Evolutionary conservation across 2,329 filamentous ascomycete species (phyloP).

Genomic region (Verticillium nubilum): DNA sequence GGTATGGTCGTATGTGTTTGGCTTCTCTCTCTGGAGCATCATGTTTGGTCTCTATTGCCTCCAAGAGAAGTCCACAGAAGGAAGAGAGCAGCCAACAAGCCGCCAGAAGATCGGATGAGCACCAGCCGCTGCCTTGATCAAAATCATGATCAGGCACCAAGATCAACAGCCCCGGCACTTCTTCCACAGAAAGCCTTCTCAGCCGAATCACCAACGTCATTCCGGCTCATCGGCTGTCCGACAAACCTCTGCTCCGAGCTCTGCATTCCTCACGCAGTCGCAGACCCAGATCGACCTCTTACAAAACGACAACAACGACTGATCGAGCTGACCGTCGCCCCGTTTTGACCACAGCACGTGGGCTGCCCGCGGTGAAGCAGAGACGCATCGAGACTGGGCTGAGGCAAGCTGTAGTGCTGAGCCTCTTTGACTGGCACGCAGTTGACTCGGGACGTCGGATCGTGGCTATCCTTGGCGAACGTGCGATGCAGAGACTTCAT

Average conservation of each 20-base stretch:
- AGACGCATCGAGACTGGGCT: background rate
- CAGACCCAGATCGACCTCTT: background rate
- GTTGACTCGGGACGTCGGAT: background rate
- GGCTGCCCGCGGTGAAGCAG: background rate
- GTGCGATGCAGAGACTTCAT: background rate
- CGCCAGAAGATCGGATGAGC: no score
- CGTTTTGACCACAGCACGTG: background rate
- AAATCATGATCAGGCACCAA: no score
- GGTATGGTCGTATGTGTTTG: no score
- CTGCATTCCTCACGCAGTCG: background rate
- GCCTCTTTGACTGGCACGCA: background rate
- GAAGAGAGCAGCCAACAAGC: no score
- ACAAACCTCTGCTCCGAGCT: background rate
- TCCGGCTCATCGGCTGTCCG: background rate
- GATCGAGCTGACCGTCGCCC: background rate
- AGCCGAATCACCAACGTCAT: no score
- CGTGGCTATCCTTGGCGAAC: background rate
- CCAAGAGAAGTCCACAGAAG: no score
- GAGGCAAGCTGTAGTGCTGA: background rate
- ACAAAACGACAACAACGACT: background rate
- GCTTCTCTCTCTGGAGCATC: no score
- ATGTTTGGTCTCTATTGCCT: no score
- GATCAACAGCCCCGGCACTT: no score
- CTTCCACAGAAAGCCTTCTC: no score
- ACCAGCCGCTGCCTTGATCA: no score